These are phyloP conservation scores for Singerocomus rubriflavus DNA, from an alignment of 1,284 basidiomycete species.

Conservation along the genomic window DNA sequence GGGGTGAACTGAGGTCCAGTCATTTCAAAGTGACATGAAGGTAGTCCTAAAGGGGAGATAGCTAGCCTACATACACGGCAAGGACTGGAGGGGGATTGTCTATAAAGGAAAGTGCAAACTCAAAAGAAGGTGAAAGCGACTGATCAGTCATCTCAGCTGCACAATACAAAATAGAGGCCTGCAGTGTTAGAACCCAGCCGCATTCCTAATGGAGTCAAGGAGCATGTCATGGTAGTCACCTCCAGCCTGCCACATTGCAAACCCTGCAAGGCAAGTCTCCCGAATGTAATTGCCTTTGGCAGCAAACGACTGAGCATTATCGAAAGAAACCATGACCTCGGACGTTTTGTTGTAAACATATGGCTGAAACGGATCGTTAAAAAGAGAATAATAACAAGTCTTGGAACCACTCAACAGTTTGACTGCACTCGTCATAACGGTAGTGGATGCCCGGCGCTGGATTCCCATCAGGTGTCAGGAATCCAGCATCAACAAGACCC, in stretches of 20 bases:
- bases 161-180: too few species aligned
- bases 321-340: constrained; percentile 39
- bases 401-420: constrained; percentile 40
- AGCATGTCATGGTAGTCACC: constrained; percentile 52
- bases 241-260: constrained; percentile 57
- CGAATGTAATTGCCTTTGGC: constrained; percentile 57
- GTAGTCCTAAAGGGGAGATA: too few species aligned
- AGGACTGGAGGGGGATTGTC: too few species aligned
- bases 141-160: too few species aligned
- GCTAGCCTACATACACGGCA: too few species aligned
- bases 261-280: constrained; percentile 45
- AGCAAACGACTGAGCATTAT: constrained; percentile 44
- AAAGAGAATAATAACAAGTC: background rate
- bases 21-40: too few species aligned
- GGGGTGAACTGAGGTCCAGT: background rate
- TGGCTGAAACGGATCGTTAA: constrained; percentile 33
- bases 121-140: too few species aligned
- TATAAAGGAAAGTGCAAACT: too few species aligned
- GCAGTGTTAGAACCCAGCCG: constrained; percentile 33
- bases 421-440: constrained; percentile 45
- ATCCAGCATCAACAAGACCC: constrained; percentile 40
- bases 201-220: constrained; percentile 45
- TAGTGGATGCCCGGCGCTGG: constrained; percentile 39
- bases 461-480: constrained; percentile 38
- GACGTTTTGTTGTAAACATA: constrained; percentile 44